Conservation (phyloP, 345 rosid genomes). For the Durio zibethinus region DNA sequence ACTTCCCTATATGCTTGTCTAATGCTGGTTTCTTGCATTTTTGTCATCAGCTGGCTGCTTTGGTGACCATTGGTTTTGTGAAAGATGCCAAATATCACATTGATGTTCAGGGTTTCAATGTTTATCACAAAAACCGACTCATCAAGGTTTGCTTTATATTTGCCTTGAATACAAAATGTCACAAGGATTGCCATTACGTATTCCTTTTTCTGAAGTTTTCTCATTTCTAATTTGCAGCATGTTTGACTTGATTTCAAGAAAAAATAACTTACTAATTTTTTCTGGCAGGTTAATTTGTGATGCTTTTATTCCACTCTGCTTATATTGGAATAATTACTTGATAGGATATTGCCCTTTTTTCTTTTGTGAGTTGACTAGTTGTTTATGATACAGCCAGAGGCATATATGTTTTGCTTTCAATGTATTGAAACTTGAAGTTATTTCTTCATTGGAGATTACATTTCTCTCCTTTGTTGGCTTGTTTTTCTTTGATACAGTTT, state of each 20-base stretch:
- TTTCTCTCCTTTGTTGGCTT: background rate
- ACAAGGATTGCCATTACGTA: background rate
- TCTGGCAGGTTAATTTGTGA: background rate
- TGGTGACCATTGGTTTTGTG: constrained; percentile 83
- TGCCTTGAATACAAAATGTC: background rate
- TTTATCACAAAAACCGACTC: constrained; percentile 91
- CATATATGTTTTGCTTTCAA: background rate
- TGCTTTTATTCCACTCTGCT: background rate
- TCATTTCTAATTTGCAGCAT: background rate
- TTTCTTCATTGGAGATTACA: background rate
- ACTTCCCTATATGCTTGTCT: background rate
- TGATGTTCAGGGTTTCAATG: constrained; percentile 93
- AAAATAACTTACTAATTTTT: background rate
- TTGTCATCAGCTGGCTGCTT: constrained; percentile 63
- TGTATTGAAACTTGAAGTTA: background rate
- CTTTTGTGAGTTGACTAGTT: background rate
- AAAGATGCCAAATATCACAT: constrained; percentile 88
- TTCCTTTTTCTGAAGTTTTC: background rate
- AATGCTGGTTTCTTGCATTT: constrained; percentile 23
- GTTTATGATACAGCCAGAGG: background rate
- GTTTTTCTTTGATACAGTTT: background rate
- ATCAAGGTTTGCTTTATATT: constrained; percentile 59
- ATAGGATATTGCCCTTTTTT: background rate
- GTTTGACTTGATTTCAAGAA: background rate
- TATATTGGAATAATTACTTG: background rate